phyloP scores from a whole-genome alignment of 306 rosid species.

The Chamaecrista fasciculata region DNA sequence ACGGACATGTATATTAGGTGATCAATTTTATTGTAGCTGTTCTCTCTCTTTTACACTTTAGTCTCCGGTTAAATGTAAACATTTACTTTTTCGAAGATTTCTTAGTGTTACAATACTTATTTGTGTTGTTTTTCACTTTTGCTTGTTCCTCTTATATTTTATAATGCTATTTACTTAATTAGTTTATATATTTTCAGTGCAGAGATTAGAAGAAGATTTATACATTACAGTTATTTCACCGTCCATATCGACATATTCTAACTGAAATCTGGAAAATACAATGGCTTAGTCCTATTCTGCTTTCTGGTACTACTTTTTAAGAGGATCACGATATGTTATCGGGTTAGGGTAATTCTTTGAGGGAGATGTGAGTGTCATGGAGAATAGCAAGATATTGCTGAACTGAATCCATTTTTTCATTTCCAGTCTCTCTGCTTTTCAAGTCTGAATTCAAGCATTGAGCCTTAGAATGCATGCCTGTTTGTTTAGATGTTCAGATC shows the following conservation, averaged over 20 bases:
- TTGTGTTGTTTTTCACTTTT: too few relatives aligned
- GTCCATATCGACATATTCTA: neutral
- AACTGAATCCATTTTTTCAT: too few relatives aligned
- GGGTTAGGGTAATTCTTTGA: too few relatives aligned
- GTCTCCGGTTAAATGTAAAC: neutral
- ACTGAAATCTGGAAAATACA: neutral
- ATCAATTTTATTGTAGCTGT: neutral
- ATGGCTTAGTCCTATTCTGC: neutral
- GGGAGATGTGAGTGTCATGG: neutral
- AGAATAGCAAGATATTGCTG: neutral
- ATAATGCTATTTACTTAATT: neutral
- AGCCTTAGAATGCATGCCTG: too few relatives aligned
- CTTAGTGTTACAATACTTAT: too few relatives aligned
- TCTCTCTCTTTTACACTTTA: constrained; percentile 10
- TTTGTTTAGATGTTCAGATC: too few relatives aligned
- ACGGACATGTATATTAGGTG: constrained; percentile 25
- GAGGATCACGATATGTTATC: neutral
- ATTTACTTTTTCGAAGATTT: too few relatives aligned
- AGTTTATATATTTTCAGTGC: too few relatives aligned
- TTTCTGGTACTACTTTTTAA: neutral
- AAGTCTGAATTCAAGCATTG: too few relatives aligned
- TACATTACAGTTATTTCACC: neutral
- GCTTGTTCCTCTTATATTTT: neutral
- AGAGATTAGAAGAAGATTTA: neutral
- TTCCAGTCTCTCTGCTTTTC: too few relatives aligned